Conservation (phyloP, 108 stramenopile species). For the Cylindrotheca fusiformis region DNA sequence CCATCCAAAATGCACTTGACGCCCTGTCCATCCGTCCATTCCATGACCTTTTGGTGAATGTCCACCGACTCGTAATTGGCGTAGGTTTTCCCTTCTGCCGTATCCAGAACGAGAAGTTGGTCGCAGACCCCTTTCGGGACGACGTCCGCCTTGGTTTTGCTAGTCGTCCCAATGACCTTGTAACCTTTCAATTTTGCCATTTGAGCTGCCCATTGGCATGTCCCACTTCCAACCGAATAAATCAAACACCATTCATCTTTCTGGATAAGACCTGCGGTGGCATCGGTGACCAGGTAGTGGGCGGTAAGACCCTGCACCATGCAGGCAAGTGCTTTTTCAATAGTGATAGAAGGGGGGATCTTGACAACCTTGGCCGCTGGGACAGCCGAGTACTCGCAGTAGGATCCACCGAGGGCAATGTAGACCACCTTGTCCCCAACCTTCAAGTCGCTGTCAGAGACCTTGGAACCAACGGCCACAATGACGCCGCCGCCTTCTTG, state of each 20-base stretch:
- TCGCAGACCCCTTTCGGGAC: constrained; percentile 50
- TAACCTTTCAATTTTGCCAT: constrained; percentile 79
- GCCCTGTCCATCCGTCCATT: constrained; percentile 69
- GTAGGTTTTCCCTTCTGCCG: constrained; percentile 56
- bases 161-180: constrained; percentile 78
- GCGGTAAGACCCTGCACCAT: constrained; percentile 84
- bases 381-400: constrained; percentile 78
- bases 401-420: constrained; percentile 50
- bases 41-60: constrained; percentile 54
- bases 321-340: constrained; percentile 58
- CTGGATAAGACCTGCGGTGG: constrained; percentile 57
- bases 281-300: constrained; percentile 68
- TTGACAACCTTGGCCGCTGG: constrained; percentile 51
- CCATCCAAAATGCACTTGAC: constrained; percentile 83
- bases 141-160: constrained; percentile 50
- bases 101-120: constrained; percentile 75
- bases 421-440: constrained; percentile 75
- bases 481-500: constrained; percentile 76
- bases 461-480: constrained; percentile 13
- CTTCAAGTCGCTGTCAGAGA: constrained; percentile 34
- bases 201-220: constrained; percentile 86
- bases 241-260: constrained; percentile 73
- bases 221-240: constrained; percentile 78
- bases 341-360: constrained; percentile 40
- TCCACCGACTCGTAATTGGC: constrained; percentile 79